Evolutionary conservation across 768 basidiomycete genomes (phyloP), one percentile per base, ranked within the genome.

Genomic region (Vararia minispora): DNA sequence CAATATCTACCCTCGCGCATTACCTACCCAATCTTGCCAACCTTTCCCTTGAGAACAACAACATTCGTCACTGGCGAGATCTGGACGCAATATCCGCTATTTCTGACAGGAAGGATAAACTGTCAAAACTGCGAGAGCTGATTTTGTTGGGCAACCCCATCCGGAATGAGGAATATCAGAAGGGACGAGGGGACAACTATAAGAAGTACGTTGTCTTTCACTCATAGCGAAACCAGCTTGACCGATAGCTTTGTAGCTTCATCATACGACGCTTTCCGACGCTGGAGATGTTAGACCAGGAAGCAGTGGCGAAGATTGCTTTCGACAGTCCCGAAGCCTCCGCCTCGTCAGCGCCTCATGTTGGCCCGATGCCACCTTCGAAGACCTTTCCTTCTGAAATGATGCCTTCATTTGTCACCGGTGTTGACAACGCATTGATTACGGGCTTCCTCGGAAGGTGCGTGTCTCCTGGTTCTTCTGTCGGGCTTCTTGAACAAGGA

Each of bases 1-100:
- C 78, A 39, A 58, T 94, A 14, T 60, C 69, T 11, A 66, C 71
- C 21, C 63, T 94, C 22, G 61, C 73, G 17, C 74, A 76, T 53
- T 89, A 79, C 50, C 66, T 98, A 1, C 91, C 91, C 0, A 71
- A 72, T 18, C 66, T 95, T 8, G 75, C 71, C 47, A 87, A 87
- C 48, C 68, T 91, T 10, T 86, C 90, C 3, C 55, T 88, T 18
- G 78, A 84, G 57, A 76, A 80, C 48, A 92, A 94, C 53, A 66
- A 71, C 24, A 62, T 95, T 14, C 63, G 68, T 18, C 64, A 69
- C 3, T 76, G 75, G 66, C 78, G 70, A 49, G 89, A 92, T 46
- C 54, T 88, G 4, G 79, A 79, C 47, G 64, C 58, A 46, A 71
- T 85, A 33, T 71, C 74, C 3, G 68, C 72, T 46, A 70, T 85